Evolutionary conservation across 495 filamentous ascomycete genomes (phyloP).

Genomic region (Lasiosphaeris hirsuta): DNA sequence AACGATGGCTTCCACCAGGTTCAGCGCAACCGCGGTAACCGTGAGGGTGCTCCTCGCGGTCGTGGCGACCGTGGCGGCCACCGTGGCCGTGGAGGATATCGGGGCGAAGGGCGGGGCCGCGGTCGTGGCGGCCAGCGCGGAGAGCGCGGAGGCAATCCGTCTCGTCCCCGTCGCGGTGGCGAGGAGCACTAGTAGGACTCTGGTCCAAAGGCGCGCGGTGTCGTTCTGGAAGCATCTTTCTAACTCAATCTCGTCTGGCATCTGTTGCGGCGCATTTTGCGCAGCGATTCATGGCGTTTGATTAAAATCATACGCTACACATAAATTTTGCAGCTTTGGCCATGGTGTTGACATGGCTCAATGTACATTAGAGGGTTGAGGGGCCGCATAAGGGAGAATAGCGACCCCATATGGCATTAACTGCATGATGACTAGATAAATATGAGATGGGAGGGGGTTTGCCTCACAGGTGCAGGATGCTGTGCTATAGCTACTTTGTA

Average conservation of each 20-base stretch:
- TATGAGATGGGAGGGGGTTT: constrained; percentile 6
- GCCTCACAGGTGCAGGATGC: constrained; percentile 2
- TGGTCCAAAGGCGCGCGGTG: background rate
- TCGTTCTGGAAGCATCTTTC: constrained; percentile 8
- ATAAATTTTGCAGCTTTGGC: constrained; percentile 14
- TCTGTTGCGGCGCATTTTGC: constrained; percentile 21
- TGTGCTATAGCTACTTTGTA: background rate
- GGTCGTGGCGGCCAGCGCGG: constrained; percentile 33
- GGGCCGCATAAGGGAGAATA: constrained; percentile 1
- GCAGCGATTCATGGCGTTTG: constrained; percentile 23
- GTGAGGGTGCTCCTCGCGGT: constrained; percentile 43
- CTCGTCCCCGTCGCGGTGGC: constrained; percentile 21
- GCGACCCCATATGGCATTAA: constrained; percentile 3
- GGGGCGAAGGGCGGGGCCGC: constrained; percentile 42
- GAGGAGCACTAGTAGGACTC: constrained; percentile 15
- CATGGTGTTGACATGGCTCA: constrained; percentile 6
- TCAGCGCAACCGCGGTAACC: constrained; percentile 55
- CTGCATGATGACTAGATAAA: constrained; percentile 10
- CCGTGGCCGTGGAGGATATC: constrained; percentile 50
- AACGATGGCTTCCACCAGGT: constrained; percentile 72
- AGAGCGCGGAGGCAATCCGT: constrained; percentile 21
- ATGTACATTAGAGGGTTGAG: constrained; percentile 17
- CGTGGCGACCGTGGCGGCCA: constrained; percentile 49
- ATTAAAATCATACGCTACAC: constrained; percentile 18
- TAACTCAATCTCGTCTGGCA: constrained; percentile 19